These are phyloP conservation scores for Eucalyptus erythrocorys DNA, from an alignment of 345 rosid genomes.

Conservation along the genomic window DNA sequence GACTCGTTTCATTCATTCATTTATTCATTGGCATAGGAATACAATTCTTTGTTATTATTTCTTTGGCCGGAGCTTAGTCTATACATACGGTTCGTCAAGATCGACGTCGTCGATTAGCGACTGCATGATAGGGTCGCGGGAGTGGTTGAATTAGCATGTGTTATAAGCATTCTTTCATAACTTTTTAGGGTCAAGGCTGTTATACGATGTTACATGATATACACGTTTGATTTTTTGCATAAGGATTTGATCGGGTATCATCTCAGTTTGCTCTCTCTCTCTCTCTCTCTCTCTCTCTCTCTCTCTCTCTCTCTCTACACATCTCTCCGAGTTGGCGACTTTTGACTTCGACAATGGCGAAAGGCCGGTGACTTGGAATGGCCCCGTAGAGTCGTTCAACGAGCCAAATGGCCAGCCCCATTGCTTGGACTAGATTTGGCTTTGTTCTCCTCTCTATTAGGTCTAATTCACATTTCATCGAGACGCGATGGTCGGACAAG, in stretches of 20 bases:
- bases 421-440: background rate
- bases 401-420: background rate
- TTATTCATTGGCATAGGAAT: background rate
- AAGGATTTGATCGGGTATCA: background rate
- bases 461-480: background rate
- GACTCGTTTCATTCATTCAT: background rate
- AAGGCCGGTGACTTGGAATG: background rate
- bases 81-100: background rate
- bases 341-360: background rate
- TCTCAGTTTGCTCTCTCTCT: background rate
- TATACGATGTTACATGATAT: background rate
- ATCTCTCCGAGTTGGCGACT: background rate
- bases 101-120: background rate
- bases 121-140: background rate
- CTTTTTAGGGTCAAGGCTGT: background rate
- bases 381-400: background rate
- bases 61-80: background rate
- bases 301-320: too few species aligned
- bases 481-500: too few species aligned
- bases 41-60: background rate
- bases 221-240: background rate
- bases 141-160: background rate
- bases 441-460: background rate
- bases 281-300: too few species aligned
- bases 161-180: background rate